Base-by-base conservation (phyloP, 2,329 filamentous ascomycete genomes). In the Penicillium glabrum region DNA sequence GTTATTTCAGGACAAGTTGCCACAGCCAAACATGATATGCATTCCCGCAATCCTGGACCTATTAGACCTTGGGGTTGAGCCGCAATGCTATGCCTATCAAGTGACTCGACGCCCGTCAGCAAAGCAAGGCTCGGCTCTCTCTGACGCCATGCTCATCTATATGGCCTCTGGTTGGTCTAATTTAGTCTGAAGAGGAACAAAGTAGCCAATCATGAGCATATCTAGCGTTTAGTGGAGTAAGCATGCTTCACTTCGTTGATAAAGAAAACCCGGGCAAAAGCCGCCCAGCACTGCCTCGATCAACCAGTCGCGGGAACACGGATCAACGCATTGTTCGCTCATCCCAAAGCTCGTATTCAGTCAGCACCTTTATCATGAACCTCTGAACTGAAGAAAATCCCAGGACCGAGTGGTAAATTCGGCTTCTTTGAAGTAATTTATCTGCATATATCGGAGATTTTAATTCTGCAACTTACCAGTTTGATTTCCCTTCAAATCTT, bases 51-150 rank as follows among this genome's bases (percentile, higher is more conserved):
- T 43, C 3, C 24, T 26, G 37, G 39, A 23, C n/a, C 35, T 29
- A 29, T n/a, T 39, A 31, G 24, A 33, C 16, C 23, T 21, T 51
- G 35, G 24, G 39, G 24, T 45, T 51, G 64, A 66, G 64, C 64
- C 64, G 57, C 64, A 66, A 57, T 54, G 26, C 50, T 50, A 45
- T 58, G 58, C 55, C 61, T 59, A 62, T 64, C 64, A 64, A 64
- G 56, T 65, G 63, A 65, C 64, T 64, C 53, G 49, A 48, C 46
- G 56, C 47, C 57, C 48, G 53, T 57, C 58, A 61, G 60, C 61
- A 47, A 37, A 59, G 53, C 59, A 46, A 47, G 48, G 33, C 46
- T 41, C 39, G 16, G 35, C 47, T 44, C 48, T 51, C 51, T 27
- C 59, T 66, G 62, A 62, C 62, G 64, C 60, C 63, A 65, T 62